phyloP scores from a whole-genome alignment of 148 eudicot genomes.

The Spergularia bocconei region DNA sequence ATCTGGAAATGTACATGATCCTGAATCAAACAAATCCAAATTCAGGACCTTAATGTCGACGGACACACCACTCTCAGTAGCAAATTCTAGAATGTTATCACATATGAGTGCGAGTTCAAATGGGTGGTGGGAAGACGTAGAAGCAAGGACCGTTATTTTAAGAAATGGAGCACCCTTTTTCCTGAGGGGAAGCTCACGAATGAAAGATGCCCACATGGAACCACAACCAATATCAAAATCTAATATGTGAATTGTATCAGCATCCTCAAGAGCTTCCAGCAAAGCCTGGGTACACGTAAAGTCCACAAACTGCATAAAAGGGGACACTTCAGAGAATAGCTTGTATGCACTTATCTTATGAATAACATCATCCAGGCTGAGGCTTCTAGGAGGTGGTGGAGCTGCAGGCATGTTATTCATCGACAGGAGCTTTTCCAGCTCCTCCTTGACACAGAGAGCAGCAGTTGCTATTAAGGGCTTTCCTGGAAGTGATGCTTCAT shows the following conservation, averaged over 20 bases:
- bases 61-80: slow-evolving; percentile 34
- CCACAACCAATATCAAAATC: slow-evolving; percentile 64
- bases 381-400: slow-evolving; percentile 25
- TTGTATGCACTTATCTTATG: slow-evolving; percentile 54
- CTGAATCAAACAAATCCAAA: slow-evolving; percentile 46
- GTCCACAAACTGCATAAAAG: slow-evolving; percentile 43
- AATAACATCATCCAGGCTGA: slow-evolving; percentile 36
- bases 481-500: slow-evolving; percentile 31
- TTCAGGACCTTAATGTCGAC: slow-evolving; percentile 49
- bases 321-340: slow-evolving; percentile 50
- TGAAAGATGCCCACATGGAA: slow-evolving; percentile 61
- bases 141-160: slow-evolving; percentile 51
- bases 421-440: slow-evolving; percentile 34
- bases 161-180: slow-evolving; percentile 29
- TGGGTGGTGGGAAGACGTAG: slow-evolving; percentile 44
- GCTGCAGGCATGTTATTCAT: slow-evolving; percentile 10
- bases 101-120: slow-evolving; percentile 44
- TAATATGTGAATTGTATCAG: slow-evolving; percentile 40
- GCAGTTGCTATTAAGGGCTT: slow-evolving; percentile 49
- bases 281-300: slow-evolving; percentile 56
- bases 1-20: slow-evolving; percentile 26
- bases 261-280: slow-evolving; percentile 44
- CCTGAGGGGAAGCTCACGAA: slow-evolving; percentile 48
- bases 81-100: slow-evolving; percentile 46
- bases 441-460: slow-evolving; percentile 44